phyloP scores from a whole-genome alignment of 306 rosid genomes.

The Alnus glutinosa region DNA sequence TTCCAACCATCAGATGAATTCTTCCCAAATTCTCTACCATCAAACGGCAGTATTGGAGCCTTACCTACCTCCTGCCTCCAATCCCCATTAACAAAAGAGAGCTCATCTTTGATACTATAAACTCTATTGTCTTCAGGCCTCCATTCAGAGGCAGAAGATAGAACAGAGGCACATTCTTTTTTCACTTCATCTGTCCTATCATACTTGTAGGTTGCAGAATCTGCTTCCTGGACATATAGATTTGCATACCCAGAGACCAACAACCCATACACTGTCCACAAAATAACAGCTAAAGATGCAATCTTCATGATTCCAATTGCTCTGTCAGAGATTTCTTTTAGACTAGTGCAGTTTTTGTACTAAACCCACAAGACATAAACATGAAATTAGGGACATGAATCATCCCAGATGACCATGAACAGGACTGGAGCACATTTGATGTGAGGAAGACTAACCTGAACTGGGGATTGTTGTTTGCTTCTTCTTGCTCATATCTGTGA shows the following conservation, averaged over 20 bases:
- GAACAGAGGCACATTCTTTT: constrained; percentile 61
- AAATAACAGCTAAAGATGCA: constrained; percentile 37
- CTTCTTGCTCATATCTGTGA: neutral
- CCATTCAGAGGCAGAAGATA: constrained; percentile 69
- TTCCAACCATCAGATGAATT: constrained; percentile 19
- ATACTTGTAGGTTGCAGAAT: constrained; percentile 41
- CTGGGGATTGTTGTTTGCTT: neutral
- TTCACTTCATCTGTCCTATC: constrained; percentile 71
- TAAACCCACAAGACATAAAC: constrained; percentile 18
- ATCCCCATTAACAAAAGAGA: constrained; percentile 74
- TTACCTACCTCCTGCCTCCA: constrained; percentile 70
- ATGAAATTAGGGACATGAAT: constrained; percentile 14
- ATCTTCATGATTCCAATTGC: constrained; percentile 52
- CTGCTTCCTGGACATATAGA: constrained; percentile 43
- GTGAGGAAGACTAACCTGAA: constrained; percentile 11
- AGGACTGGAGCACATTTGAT: constrained; percentile 7
- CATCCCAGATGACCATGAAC: constrained; percentile 21
- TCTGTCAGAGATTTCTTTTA: constrained; percentile 14
- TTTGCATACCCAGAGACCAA: constrained; percentile 42
- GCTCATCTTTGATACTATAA: constrained; percentile 51
- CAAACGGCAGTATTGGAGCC: constrained; percentile 75
- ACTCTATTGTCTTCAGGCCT: constrained; percentile 44
- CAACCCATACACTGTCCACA: constrained; percentile 47
- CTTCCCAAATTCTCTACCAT: constrained; percentile 26
- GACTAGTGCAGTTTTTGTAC: constrained; percentile 19